These are phyloP conservation scores for Sanghuangporus sanghuang DNA, from an alignment of 1,284 basidiomycete genomes.

Conservation along the genomic window DNA sequence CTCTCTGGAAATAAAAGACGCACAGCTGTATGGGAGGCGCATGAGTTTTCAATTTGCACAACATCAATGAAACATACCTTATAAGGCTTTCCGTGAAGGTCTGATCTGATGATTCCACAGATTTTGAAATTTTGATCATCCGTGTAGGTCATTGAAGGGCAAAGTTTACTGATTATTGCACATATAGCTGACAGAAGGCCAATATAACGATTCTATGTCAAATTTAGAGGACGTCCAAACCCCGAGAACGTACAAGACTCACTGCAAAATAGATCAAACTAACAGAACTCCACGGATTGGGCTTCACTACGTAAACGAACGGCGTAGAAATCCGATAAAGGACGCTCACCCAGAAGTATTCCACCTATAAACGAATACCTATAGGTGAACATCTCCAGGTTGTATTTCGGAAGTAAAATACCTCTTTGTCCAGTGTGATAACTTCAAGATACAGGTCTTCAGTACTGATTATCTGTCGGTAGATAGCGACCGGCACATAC, in stretches of 20 bases:
- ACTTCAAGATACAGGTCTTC: too few relatives aligned
- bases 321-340: not conserved
- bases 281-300: not conserved
- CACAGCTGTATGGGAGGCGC: not conserved
- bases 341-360: not conserved
- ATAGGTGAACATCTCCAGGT: too few relatives aligned
- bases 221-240: not conserved
- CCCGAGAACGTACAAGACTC: not conserved
- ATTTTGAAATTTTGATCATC: not conserved
- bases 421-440: too few relatives aligned
- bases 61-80: not conserved
- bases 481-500: too few relatives aligned
- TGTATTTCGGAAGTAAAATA: too few relatives aligned
- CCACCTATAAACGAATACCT: not conserved
- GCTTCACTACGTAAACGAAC: not conserved
- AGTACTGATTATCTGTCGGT: too few relatives aligned
- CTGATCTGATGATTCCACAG: not conserved
- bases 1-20: not conserved
- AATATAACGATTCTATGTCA: not conserved
- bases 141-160: not conserved
- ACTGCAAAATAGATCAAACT: not conserved
- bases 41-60: not conserved
- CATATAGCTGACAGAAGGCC: not conserved
- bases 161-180: not conserved
- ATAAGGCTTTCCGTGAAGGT: not conserved